A percentile compares a stretch with the other conserved stretches of the same genome.
Evolutionary conservation across 495 filamentous ascomycete genomes (phyloP).

Genomic region (Letharia columbiana): DNA sequence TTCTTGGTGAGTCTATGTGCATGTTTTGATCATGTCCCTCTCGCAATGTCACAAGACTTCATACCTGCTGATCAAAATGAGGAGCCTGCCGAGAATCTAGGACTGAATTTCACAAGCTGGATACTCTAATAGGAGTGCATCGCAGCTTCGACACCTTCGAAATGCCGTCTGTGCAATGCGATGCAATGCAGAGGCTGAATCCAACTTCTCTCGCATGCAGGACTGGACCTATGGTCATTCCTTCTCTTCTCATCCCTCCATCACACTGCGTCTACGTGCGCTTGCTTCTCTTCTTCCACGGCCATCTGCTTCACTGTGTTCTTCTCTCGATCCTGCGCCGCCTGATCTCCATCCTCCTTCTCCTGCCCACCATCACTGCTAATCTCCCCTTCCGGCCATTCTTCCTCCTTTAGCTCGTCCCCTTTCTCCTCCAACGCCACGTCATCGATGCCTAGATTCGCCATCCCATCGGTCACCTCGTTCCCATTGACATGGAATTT

Average conservation of each 20-base stretch:
- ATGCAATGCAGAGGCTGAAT: no score
- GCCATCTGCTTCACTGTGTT: not conserved
- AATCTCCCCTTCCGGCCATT: not conserved
- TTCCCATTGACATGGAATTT: accelerated
- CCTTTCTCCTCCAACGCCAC: not conserved
- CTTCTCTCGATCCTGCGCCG: not conserved
- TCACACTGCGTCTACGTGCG: not conserved
- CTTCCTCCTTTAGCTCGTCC: no score
- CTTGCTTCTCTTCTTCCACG: not conserved
- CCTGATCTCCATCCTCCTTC: not conserved
- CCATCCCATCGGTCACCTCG: not conserved
- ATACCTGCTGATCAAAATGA: no score
- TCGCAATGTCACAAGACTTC: no score
- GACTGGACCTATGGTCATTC: not conserved
- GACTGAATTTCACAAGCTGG: no score
- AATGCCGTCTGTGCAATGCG: no score
- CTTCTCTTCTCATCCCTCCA: not conserved
- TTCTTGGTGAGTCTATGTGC: no score
- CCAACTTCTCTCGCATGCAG: not conserved
- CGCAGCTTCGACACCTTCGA: no score
- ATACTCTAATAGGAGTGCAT: no score
- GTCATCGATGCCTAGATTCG: not conserved
- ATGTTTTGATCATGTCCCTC: no score
- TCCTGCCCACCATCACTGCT: not conserved
- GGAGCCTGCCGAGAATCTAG: no score